Evolutionary conservation across 352 stramenopile genomes (phyloP).

Genomic region (Phytophthora crassamura): DNA sequence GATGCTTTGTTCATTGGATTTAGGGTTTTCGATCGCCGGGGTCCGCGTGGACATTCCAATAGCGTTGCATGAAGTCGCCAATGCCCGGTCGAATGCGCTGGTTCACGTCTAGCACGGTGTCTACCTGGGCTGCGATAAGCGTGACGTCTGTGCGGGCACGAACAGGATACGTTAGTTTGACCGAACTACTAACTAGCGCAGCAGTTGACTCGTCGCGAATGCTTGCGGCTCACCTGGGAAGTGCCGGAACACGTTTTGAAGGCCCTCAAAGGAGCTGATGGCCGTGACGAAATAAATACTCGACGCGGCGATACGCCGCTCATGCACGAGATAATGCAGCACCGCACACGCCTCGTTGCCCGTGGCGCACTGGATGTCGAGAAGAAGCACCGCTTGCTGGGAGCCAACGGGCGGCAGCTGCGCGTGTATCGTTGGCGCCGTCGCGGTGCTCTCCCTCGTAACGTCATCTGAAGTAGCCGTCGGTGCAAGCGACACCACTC

Average conservation of each 20-base stretch:
- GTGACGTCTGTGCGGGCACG: constrained; percentile 35
- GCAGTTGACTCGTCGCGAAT: neutral
- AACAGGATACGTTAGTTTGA: constrained; percentile 16
- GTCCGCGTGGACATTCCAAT: constrained; percentile 38
- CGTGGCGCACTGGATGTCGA: constrained; percentile 54
- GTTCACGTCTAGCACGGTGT: constrained; percentile 51
- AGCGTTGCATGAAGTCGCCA: constrained; percentile 49
- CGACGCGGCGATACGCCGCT: constrained; percentile 29
- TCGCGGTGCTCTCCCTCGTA: neutral
- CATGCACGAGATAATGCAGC: constrained; percentile 48
- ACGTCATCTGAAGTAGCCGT: constrained; percentile 5
- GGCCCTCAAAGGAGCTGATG: constrained; percentile 52
- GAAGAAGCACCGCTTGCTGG: constrained; percentile 44
- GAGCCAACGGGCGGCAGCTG: constrained; percentile 39
- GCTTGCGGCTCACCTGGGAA: constrained; percentile 49
- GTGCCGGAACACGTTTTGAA: too few relatives aligned
- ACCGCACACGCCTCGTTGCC: constrained; percentile 46
- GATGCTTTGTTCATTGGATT: neutral
- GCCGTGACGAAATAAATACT: constrained; percentile 69
- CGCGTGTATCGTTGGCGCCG: constrained; percentile 17
- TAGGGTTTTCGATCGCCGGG: neutral
- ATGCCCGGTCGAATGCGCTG: constrained; percentile 46
- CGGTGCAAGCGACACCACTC: constrained; percentile 27
- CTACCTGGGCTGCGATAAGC: constrained; percentile 56
- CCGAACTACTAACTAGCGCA: too few relatives aligned